A percentile compares a stretch with the other conserved stretches of the same genome.
Conservation (phyloP, 2,329 filamentous ascomycete species). For the Cordyceps cicadae region DNA sequence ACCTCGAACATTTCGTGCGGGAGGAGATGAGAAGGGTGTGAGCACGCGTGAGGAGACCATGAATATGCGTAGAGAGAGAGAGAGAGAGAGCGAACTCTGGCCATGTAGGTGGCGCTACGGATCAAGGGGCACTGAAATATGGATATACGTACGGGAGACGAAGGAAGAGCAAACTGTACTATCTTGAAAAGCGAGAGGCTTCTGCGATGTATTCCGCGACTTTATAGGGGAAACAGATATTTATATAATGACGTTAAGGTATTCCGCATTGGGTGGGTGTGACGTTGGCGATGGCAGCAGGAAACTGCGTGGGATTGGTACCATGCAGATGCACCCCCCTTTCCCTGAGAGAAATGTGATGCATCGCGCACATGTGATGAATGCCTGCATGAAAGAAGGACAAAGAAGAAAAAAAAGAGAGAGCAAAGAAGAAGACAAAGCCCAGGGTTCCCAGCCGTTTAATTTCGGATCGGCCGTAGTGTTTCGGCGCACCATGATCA, state of each 20-base stretch:
- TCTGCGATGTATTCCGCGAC: constrained; percentile 1
- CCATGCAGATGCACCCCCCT: not conserved
- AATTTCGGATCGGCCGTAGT: constrained; percentile 6
- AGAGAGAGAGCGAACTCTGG: no score
- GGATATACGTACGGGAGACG: no score
- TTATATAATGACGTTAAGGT: not conserved
- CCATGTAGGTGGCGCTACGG: no score
- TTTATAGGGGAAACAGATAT: not conserved
- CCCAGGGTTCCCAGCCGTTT: not conserved
- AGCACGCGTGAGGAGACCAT: not conserved
- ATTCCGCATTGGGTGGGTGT: no score
- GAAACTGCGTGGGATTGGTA: not conserved
- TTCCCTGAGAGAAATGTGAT: not conserved
- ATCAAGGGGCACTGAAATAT: no score
- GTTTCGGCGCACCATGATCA: constrained; percentile 3
- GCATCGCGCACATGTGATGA: not conserved
- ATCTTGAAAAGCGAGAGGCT: not conserved
- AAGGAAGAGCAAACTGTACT: no score
- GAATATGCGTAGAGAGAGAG: no score
- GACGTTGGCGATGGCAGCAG: no score
- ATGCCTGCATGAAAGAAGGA: not conserved
- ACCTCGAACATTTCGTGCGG: constrained; percentile 27
- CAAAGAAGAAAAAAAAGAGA: not conserved
- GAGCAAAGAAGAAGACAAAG: not conserved
- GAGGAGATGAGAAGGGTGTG: constrained; percentile 22